Percentiles rank a stretch among this genome's conserved stretches.
phyloP scores from a whole-genome alignment of 805 yeast genomes.

The Scheffersomyces stipitis region DNA sequence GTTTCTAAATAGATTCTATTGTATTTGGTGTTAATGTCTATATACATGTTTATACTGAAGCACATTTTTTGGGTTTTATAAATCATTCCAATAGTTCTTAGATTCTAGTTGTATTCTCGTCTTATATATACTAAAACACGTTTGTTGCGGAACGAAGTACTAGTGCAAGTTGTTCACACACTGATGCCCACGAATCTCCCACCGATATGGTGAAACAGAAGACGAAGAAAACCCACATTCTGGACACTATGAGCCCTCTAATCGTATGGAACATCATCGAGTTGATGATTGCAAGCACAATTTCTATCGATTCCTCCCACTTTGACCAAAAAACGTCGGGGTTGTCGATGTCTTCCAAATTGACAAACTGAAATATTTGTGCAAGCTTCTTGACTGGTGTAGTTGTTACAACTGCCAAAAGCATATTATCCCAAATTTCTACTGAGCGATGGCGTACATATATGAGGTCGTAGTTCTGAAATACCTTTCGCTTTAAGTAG shows the following conservation, averaged over 20 bases:
- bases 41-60: no score
- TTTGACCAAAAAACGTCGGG: conserved; percentile 6
- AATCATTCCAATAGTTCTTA: no score
- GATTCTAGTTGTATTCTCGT: background rate
- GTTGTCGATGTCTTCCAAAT: conserved; percentile 1
- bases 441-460: conserved; percentile 13
- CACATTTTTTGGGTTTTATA: no score
- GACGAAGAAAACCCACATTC: conserved; percentile 17
- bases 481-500: conserved; percentile 2
- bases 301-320: conserved; percentile 12
- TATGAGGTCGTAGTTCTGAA: conserved; percentile 14
- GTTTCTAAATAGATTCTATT: conserved; percentile 21
- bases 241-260: conserved; percentile 14
- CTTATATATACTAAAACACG: conserved; percentile 1
- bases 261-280: conserved; percentile 15
- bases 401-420: background rate
- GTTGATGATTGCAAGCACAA: conserved; percentile 15
- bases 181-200: conserved; percentile 12
- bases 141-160: conserved; percentile 5
- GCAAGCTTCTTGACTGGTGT: conserved; percentile 1
- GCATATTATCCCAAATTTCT: conserved; percentile 2
- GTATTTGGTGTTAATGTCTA: no score
- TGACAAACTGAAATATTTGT: conserved; percentile 8
- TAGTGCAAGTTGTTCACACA: conserved; percentile 4
- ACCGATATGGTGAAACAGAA: conserved; percentile 12